phyloP scores from a whole-genome alignment of 345 rosid species.

The Citrus unshiu region DNA sequence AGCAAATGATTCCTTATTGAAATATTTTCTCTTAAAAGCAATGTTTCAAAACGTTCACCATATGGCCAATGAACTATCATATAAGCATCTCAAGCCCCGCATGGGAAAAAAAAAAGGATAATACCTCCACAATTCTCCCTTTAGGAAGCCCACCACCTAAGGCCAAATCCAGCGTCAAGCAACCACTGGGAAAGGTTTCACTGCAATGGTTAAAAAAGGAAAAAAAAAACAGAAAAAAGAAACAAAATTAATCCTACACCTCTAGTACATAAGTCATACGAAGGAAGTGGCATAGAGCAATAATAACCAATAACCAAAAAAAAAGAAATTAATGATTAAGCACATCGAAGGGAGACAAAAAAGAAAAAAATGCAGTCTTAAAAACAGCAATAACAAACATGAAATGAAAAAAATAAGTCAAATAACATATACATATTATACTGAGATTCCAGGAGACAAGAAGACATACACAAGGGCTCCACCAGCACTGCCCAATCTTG shows the following conservation, averaged over 20 bases:
- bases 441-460: not conserved
- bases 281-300: not conserved
- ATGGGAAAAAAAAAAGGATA: not conserved
- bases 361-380: not conserved
- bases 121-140: conserved; percentile 94
- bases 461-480: conserved; percentile 84
- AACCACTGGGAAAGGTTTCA: conserved; percentile 56
- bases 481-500: conserved; percentile 93
- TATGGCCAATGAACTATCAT: not conserved
- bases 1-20: no score
- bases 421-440: not conserved
- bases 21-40: no score
- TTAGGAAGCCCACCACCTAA: conserved; percentile 95
- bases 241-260: not conserved
- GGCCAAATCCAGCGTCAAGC: conserved; percentile 90
- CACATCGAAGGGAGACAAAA: not conserved
- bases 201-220: not conserved
- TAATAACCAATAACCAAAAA: not conserved
- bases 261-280: not conserved
- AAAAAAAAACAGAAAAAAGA: not conserved
- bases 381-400: not conserved
- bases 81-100: not conserved
- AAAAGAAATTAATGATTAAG: not conserved
- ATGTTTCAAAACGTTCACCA: not conserved
- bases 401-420: not conserved